Base-by-base conservation (phyloP, 2,329 filamentous ascomycete genomes). In the Cladophialophora chaetospira region DNA sequence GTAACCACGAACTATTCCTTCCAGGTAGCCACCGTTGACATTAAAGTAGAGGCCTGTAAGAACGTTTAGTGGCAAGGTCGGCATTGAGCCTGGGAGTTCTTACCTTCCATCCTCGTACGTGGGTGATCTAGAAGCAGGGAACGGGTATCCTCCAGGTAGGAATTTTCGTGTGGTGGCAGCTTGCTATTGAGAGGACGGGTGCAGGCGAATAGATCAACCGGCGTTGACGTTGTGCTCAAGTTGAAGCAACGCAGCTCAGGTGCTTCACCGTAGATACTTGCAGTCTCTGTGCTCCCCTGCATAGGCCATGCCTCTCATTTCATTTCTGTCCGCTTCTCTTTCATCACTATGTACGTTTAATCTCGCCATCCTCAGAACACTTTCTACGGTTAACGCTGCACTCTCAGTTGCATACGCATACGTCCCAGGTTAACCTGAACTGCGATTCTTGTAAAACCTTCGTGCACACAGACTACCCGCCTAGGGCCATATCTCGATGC, bases 1-100 rank as follows among this genome's bases (percentile, higher is more conserved):
- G 78, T 97, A 99, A 63, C 94, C 94, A 69, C 94, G 89, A 69
- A 97, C 91, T 73, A 99, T 92, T 73, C 94, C 94, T 78, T 99
- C 94, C 72, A 97, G 86, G 77, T 79, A 93, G 88, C 92, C 92
- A 76, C 90, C 92, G 76, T 95, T 91, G 63, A 93, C 89, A 77
- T 97, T 97, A 79, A 94, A 97, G 69, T 91, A 88, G 43, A 97
- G 86, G 58, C 91, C 91, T 81, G 51, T 6, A 40, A 19, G 15
- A 21, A 4, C 26, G n/a, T 47, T 63, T 36, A 63, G 54, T 42
- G 5, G 25, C 5, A 25, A 23, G 38, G 42, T 42, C 15, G 9
- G 13, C 28, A 23, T 53, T 29, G 53, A 47, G 25, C 6, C 25
- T 6, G 6, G n/a, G 26, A 19, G n/a, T 1, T 44, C 62, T 10